Evolutionary conservation across 108 stramenopile species (phyloP), one percentile per base, ranked within the genome.

Genomic region (Cafeteria roenbergensis): DNA sequence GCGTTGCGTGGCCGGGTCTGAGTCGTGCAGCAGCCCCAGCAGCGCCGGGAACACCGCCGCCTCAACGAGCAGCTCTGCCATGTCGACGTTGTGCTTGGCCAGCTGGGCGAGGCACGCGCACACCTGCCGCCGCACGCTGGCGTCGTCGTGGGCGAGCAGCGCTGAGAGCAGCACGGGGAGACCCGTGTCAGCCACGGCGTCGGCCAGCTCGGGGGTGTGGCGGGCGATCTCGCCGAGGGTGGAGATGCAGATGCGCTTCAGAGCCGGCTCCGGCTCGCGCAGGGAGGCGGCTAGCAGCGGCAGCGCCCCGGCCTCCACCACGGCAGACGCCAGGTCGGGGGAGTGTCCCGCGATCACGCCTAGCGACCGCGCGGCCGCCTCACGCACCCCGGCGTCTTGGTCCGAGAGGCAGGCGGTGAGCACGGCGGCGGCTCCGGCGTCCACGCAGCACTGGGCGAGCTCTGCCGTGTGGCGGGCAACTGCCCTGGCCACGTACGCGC

Each of bases 191-290:
- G 30, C n/a, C 34, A 61, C 59, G 17, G 59, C 37, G 2, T 61
- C 59, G 20, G 59, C 59, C 59, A 61, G 20, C 59, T 61, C 59
- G 2, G 59, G 22, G 21, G 29, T 61, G 37, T 61, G 59, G 20
- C 30, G 9, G 37, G 59, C 59, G 29, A 32, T 61, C 22, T 61
- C 59, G 59, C 24, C 59, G 21, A 61, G 59, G 22, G 29, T 3
- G 17, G 29, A 2, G 24, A 61, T 22, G 37, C 59, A 61, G 37
- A 27, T 27, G 29, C 59, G 59, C 37, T 26, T 27, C 29, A 61
- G 37, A 21, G 24, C 59, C 21, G 34, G 34, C 24, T 61, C 22
- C 37, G 59, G 59, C 22, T 61, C 59, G 20, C 37, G 17, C 24
- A 27, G 20, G 37, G 20, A 22, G 37, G 22, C 37, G 29, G 30